Percentiles rank a stretch among this genome's conserved stretches.
Evolutionary conservation across 2,329 filamentous ascomycete species (phyloP).

Genomic region (Penicillium rolfsii): DNA sequence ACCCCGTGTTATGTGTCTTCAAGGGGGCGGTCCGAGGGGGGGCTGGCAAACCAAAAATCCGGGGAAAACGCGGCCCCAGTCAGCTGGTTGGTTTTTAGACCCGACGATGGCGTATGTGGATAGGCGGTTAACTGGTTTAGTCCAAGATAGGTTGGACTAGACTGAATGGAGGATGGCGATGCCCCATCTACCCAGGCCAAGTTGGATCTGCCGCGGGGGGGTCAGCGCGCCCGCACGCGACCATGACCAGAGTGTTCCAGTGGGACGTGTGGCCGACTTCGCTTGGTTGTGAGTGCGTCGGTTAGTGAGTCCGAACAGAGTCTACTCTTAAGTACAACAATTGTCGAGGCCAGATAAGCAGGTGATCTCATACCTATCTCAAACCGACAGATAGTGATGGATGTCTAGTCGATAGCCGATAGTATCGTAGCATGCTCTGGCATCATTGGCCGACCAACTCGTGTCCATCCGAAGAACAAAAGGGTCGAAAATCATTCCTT

Average conservation of each 20-base stretch:
- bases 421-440: neutral
- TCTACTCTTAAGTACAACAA: neutral
- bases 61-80: conserved; percentile 24
- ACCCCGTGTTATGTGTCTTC: neutral
- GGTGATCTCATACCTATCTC: conserved; percentile 23
- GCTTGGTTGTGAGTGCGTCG: neutral
- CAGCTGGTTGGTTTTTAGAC: conserved; percentile 11
- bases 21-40: neutral
- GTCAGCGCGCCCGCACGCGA: neutral
- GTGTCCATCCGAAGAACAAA: no score
- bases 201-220: neutral
- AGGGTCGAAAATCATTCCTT: no score
- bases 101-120: conserved; percentile 3
- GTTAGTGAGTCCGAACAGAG: neutral
- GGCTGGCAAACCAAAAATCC: conserved; percentile 26
- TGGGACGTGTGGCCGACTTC: neutral
- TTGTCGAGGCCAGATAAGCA: neutral
- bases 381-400: conserved; percentile 9
- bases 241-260: neutral
- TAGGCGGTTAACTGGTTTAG: neutral
- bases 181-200: neutral
- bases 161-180: neutral
- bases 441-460: no score
- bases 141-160: neutral
- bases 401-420: neutral